Evolutionary conservation across 2,329 filamentous ascomycete genomes (phyloP), one percentile per base, ranked within the genome.

Genomic region (Hymenoscyphus linearis): DNA sequence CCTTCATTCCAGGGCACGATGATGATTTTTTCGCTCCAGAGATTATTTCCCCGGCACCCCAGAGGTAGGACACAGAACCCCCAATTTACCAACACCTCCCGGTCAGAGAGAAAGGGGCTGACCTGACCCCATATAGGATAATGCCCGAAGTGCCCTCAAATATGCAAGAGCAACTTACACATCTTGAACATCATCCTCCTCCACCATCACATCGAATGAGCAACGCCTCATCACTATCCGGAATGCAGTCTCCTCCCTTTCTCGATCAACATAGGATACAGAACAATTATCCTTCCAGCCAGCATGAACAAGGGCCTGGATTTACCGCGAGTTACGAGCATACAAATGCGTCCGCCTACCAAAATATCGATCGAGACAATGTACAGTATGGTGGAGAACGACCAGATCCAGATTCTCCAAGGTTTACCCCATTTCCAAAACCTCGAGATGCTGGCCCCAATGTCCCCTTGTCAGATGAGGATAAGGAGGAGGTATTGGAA

Each of bases 111-210:
- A 47, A 47, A 47, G 40, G 40, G 40, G 54, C 34, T 25, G 34
- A 56, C 25, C 26, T 27, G 10, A 4, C 40, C 10, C 27, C 22
- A 56, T 52, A n/a, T 76, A 96, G 91, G 79, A 86, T 96, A 72
- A 96, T 93, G 86, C 90, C 91, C 74, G 92, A 97, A 81, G 92
- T 97, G 67, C 91, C 93, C 68, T 90, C 93, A 77, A 93, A 96
- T 77, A 97, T 99, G 85, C 92, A 96, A 78, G 88, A 96, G 72
- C 93, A 90, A 76, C 84, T 99, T 67, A 90, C 93, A 71, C 88
- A 93, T 75, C 85, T 99, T 79, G 93, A 97, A 80, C 87, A 92
- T 79, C 88, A 89, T 64, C 77, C 76, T 78, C 82, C 76, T 71
- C 76, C 73, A 55, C 69, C 62, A 65, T 68, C 60, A 56, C 60